phyloP scores from a whole-genome alignment of 2,329 filamentous ascomycete species.

The Exophiala dermatitidis region DNA sequence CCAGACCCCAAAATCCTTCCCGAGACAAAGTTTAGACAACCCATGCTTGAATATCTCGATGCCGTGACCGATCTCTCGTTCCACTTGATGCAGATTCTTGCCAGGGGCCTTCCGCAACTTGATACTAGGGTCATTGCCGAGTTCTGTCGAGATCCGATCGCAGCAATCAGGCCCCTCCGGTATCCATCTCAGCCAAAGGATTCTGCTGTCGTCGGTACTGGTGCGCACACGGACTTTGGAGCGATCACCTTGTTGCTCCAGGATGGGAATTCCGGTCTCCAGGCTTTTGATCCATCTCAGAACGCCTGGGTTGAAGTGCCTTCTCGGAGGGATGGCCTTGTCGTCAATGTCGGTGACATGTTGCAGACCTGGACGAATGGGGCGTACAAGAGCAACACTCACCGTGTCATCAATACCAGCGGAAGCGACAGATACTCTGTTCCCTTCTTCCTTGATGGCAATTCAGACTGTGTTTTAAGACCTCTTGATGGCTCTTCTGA shows the following conservation, averaged over 20 bases:
- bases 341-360: constrained; percentile 37
- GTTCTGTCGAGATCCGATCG: constrained; percentile 28
- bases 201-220: constrained; percentile 27
- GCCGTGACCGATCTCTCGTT: constrained; percentile 12
- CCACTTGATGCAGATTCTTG: constrained; percentile 32
- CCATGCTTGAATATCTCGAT: constrained; percentile 16
- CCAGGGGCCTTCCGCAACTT: constrained; percentile 42
- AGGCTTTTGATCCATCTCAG: constrained; percentile 44
- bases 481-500: constrained; percentile 15
- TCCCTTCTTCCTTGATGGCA: constrained; percentile 52
- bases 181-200: constrained; percentile 29
- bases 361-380: constrained; percentile 41
- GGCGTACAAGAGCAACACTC: constrained; percentile 47
- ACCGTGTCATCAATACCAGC: constrained; percentile 50
- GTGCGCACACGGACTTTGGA: constrained; percentile 46
- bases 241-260: constrained; percentile 51
- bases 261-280: constrained; percentile 45
- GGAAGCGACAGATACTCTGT: constrained; percentile 48
- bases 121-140: constrained; percentile 29
- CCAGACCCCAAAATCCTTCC: constrained; percentile 5
- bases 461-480: constrained; percentile 38
- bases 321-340: constrained; percentile 42
- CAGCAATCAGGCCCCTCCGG: constrained; percentile 28
- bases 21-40: constrained; percentile 10
- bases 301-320: constrained; percentile 42